A percentile compares a stretch with the other conserved stretches of the same genome.
Conservation (phyloP, 2,329 filamentous ascomycete species). For the Conoideocrella luteorostrata region DNA sequence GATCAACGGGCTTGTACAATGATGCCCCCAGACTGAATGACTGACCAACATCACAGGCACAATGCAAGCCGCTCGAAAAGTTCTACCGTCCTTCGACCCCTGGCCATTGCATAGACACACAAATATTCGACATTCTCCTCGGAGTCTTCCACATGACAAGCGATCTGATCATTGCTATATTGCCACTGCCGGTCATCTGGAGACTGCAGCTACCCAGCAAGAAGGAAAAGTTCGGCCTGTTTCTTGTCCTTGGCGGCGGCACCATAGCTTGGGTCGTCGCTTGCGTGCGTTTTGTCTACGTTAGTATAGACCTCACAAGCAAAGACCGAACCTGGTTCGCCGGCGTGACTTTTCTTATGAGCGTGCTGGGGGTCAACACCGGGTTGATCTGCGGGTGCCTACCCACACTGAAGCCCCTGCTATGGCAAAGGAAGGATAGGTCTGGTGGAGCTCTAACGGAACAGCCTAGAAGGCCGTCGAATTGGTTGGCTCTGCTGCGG, state of each 20-base stretch:
- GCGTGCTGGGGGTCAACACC: background rate
- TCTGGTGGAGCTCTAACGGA: too few species aligned
- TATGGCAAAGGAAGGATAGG: too few species aligned
- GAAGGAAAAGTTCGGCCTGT: background rate
- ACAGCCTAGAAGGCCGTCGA: too few species aligned
- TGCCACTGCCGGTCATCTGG: background rate
- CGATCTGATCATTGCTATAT: background rate
- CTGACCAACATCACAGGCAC: background rate
- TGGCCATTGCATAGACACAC: background rate
- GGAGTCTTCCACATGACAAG: background rate
- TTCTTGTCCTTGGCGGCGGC: background rate
- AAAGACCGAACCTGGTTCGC: background rate
- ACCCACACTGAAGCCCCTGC: background rate
- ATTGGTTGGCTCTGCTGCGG: too few species aligned
- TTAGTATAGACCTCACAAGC: background rate
- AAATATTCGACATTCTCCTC: background rate
- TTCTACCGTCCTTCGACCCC: background rate
- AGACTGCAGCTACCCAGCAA: background rate
- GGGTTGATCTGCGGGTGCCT: conserved; percentile 1
- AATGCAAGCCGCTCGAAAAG: background rate
- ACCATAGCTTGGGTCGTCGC: background rate
- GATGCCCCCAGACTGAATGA: too few species aligned
- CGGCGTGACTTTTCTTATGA: conserved; percentile 1
- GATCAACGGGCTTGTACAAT: too few species aligned
- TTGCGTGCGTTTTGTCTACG: background rate